Conservation (phyloP, 2,329 filamentous ascomycete species). For the Alternaria incomplexa region DNA sequence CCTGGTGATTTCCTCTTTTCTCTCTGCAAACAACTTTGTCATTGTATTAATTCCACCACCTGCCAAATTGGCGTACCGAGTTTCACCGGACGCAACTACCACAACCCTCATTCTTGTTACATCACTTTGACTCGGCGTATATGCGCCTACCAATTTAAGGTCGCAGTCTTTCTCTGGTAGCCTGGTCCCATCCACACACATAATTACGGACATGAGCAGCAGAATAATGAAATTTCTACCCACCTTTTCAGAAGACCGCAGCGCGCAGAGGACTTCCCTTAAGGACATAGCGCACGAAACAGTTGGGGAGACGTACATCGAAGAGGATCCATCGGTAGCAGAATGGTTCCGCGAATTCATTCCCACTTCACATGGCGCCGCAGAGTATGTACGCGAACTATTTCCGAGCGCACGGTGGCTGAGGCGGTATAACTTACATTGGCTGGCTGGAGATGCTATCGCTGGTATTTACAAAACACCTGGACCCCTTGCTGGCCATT, state of each 20-base stretch:
- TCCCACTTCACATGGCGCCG: constrained; percentile 29
- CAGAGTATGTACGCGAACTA: constrained; percentile 32
- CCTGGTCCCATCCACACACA: background rate
- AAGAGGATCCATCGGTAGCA: constrained; percentile 37
- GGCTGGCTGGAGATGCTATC: constrained; percentile 39
- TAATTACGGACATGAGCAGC: background rate
- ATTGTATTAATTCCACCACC: background rate
- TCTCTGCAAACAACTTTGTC: background rate
- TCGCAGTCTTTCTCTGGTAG: background rate
- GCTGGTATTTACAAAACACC: constrained; percentile 26
- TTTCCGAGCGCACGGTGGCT: constrained; percentile 39
- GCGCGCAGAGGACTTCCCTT: constrained; percentile 17
- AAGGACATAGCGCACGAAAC: constrained; percentile 27
- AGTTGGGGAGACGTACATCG: constrained; percentile 30
- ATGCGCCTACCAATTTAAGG: background rate
- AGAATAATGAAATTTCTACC: constrained; percentile 18
- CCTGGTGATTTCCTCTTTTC: background rate
- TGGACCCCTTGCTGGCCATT: background rate
- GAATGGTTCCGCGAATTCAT: constrained; percentile 35
- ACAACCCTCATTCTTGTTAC: background rate
- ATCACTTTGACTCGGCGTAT: background rate
- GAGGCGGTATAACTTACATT: constrained; percentile 38
- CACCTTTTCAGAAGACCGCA: constrained; percentile 17
- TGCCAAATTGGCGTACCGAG: background rate
- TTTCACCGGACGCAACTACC: background rate